Conservation (phyloP, 306 rosid species). For the Cucumis hystrix region DNA sequence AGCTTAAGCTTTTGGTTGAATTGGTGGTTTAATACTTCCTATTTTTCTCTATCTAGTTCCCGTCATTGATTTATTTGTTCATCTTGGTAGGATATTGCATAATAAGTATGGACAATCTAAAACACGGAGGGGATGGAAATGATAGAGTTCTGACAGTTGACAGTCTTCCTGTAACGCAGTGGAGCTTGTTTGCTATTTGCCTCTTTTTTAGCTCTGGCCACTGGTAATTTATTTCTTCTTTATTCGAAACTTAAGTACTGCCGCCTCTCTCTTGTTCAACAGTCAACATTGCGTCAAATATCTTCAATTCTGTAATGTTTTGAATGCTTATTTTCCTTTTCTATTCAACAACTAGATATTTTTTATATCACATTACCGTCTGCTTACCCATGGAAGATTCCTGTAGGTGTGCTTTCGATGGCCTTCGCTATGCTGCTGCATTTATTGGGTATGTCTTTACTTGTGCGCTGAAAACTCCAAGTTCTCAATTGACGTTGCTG, state of each 20-base stretch:
- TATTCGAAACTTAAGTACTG: neutral
- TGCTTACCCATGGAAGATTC: neutral
- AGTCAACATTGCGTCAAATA: neutral
- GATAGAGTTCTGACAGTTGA: slow-evolving; percentile 20
- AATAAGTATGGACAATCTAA: slow-evolving; percentile 32
- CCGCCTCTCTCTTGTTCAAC: neutral
- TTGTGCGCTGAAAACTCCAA: neutral
- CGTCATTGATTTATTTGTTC: neutral
- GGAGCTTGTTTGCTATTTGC: slow-evolving; percentile 77
- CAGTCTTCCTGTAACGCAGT: slow-evolving; percentile 56
- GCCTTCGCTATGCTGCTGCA: slow-evolving; percentile 93
- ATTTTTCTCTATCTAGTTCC: slow-evolving; percentile 11
- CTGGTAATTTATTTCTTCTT: slow-evolving; percentile 44
- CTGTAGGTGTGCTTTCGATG: slow-evolving; percentile 97
- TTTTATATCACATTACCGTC: neutral
- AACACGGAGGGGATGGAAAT: slow-evolving; percentile 19
- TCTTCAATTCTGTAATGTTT: neutral
- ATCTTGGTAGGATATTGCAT: slow-evolving; percentile 66
- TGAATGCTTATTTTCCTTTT: neutral
- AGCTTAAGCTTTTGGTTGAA: too few relatives aligned
- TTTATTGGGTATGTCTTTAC: slow-evolving; percentile 63
- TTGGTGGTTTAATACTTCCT: too few relatives aligned
- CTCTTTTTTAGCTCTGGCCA: slow-evolving; percentile 94
- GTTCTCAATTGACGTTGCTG: neutral
- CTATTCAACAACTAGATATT: neutral